Conservation (phyloP, 1,139 yeast genomes). For the Saccharomyces hybrid region DNA sequence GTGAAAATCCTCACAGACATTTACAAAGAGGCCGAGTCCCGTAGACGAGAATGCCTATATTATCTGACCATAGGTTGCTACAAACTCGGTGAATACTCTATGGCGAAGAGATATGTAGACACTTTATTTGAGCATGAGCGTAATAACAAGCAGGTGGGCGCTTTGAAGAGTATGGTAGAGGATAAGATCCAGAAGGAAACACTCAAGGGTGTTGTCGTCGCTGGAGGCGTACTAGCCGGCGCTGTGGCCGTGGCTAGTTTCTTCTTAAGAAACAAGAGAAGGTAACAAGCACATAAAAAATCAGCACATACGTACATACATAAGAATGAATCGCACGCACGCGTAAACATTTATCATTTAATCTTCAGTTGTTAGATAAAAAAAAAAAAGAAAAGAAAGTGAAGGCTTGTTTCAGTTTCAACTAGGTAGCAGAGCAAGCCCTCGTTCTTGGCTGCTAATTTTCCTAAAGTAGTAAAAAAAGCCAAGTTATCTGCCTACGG, state of each 20-base stretch:
- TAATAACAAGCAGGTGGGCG: conserved; percentile 66
- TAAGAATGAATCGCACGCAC: neutral
- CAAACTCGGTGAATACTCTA: conserved; percentile 79
- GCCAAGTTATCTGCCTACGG: neutral
- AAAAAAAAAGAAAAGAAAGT: neutral
- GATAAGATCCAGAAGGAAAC: conserved; percentile 81
- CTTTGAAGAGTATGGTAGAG: conserved; percentile 68
- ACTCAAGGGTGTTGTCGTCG: conserved; percentile 76
- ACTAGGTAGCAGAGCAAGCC: neutral
- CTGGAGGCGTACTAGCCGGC: conserved; percentile 77
- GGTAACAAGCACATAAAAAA: conserved; percentile 8
- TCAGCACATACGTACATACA: neutral
- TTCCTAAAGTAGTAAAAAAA: neutral
- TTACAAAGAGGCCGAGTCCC: conserved; percentile 68
- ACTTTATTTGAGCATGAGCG: conserved; percentile 74
- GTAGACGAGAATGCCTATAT: conserved; percentile 85
- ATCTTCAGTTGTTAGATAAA: neutral
- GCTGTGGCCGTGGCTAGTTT: conserved; percentile 69
- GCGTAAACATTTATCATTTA: neutral
- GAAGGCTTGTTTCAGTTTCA: neutral
- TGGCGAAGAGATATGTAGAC: conserved; percentile 81
- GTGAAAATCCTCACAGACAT: conserved; percentile 66
- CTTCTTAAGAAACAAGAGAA: conserved; percentile 35
- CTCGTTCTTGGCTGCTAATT: neutral
- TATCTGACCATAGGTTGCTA: conserved; percentile 83